Evolutionary conservation across 371 early-diverging fungal species (phyloP).

Genomic region (Mortierella sp.): DNA sequence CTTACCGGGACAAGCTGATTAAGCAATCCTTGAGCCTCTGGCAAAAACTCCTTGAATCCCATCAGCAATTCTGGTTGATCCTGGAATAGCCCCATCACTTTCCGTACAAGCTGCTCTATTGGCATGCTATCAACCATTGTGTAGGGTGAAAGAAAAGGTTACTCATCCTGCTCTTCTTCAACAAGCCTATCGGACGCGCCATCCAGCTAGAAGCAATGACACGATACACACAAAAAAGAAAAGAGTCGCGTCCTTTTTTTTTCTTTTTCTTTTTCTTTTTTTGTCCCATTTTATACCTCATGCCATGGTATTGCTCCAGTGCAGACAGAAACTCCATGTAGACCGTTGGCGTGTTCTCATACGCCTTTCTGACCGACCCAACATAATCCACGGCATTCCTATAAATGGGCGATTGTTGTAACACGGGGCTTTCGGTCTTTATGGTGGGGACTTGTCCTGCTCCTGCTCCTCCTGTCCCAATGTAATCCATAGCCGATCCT

Average conservation of each 20-base stretch:
- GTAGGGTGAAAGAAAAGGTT: background rate
- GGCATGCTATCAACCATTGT: conserved; percentile 16
- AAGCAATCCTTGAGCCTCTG: conserved; percentile 45
- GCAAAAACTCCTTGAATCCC: conserved; percentile 53
- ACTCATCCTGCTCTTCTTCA: background rate
- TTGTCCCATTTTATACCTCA: too few relatives aligned
- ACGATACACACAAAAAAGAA: background rate
- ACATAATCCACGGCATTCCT: conserved; percentile 50
- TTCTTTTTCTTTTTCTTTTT: too few relatives aligned
- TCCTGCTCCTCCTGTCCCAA: conserved; percentile 11
- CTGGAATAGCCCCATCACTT: conserved; percentile 52
- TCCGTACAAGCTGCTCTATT: conserved; percentile 46
- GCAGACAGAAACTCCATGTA: conserved; percentile 40
- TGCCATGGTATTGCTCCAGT: conserved; percentile 35
- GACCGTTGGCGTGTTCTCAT: conserved; percentile 35
- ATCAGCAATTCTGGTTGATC: conserved; percentile 49
- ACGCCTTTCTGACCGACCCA: conserved; percentile 47
- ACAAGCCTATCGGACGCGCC: background rate
- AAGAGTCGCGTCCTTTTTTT: background rate
- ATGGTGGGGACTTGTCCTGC: conserved; percentile 11
- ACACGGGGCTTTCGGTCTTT: background rate
- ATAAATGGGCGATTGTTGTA: conserved; percentile 33
- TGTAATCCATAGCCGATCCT: too few relatives aligned
- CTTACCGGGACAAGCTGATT: conserved; percentile 49
- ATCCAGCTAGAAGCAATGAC: background rate